Evolutionary conservation across 495 filamentous ascomycete species (phyloP).

Genomic region (Tetracladium marchalianum): DNA sequence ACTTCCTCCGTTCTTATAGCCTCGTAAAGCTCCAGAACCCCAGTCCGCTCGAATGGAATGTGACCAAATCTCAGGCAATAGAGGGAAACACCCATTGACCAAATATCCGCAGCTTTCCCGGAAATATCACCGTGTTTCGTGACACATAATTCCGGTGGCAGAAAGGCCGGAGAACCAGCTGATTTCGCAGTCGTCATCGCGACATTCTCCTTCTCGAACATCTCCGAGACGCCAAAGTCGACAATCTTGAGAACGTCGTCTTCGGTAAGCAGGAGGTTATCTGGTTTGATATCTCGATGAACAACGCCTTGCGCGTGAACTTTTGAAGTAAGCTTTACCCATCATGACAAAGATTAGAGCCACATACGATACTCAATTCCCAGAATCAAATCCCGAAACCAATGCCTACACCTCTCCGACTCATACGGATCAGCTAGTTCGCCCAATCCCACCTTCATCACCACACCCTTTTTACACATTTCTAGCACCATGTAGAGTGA

Average conservation of each 20-base stretch:
- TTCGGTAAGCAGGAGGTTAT: slow-evolving; percentile 83
- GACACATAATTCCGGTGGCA: slow-evolving; percentile 88
- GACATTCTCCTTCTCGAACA: slow-evolving; percentile 82
- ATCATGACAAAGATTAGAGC: background rate
- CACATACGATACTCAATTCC: slow-evolving; percentile 84
- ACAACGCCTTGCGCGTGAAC: slow-evolving; percentile 90
- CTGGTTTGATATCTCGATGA: slow-evolving; percentile 96
- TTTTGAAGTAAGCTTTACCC: slow-evolving; percentile 15
- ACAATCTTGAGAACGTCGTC: slow-evolving; percentile 94
- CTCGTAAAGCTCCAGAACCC: slow-evolving; percentile 80
- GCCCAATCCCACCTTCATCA: slow-evolving; percentile 93
- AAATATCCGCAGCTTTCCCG: slow-evolving; percentile 86
- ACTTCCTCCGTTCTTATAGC: slow-evolving; percentile 62
- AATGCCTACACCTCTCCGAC: slow-evolving; percentile 73
- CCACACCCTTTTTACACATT: slow-evolving; percentile 96
- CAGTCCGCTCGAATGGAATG: slow-evolving; percentile 71
- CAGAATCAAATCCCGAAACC: slow-evolving; percentile 92
- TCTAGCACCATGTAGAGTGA: slow-evolving; percentile 97
- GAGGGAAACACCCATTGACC: slow-evolving; percentile 96
- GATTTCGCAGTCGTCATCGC: slow-evolving; percentile 86
- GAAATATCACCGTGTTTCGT: slow-evolving; percentile 81
- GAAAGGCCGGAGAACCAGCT: slow-evolving; percentile 89
- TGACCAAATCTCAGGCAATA: slow-evolving; percentile 86
- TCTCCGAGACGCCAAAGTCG: slow-evolving; percentile 97
- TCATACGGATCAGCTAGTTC: slow-evolving; percentile 75